These are phyloP conservation scores for Heliocybe sulcata DNA, from an alignment of 1,284 basidiomycete genomes.

Conservation along the genomic window DNA sequence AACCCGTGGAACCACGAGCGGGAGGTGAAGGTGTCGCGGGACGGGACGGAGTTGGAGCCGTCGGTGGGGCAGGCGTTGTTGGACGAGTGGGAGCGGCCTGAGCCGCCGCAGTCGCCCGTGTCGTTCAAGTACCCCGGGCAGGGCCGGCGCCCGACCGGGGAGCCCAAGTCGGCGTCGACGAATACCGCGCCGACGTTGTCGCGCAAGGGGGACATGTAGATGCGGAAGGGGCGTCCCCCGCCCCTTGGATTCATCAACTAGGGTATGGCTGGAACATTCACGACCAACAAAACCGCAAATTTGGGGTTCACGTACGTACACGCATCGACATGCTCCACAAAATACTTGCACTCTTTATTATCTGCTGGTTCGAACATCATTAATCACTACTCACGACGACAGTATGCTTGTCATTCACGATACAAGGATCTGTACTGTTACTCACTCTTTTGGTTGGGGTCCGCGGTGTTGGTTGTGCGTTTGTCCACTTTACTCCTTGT, in stretches of 20 bases:
- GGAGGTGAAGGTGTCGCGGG: slow-evolving; percentile 87
- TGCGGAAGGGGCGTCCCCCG: no score
- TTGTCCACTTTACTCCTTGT: not conserved
- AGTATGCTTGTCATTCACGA: slow-evolving; percentile 40
- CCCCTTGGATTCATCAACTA: not conserved
- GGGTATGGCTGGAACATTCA: not conserved
- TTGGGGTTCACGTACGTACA: slow-evolving; percentile 2
- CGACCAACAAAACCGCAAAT: not conserved
- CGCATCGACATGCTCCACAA: slow-evolving; percentile 4
- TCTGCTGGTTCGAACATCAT: not conserved
- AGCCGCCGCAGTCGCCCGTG: slow-evolving; percentile 2
- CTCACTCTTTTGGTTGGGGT: slow-evolving; percentile 6
- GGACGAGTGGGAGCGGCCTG: slow-evolving; percentile 60
- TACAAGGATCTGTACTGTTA: slow-evolving; percentile 26
- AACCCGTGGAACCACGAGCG: slow-evolving; percentile 93
- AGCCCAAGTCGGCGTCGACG: not conserved
- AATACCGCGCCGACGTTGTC: not conserved
- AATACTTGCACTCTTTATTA: slow-evolving; percentile 11
- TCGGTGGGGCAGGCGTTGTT: slow-evolving; percentile 66
- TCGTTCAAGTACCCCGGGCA: not conserved
- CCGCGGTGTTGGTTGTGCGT: not conserved
- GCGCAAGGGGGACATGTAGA: not conserved
- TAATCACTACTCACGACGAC: slow-evolving; percentile 15
- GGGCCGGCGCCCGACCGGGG: not conserved
- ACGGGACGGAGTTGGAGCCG: slow-evolving; percentile 90